phyloP scores from a whole-genome alignment of 331 rosid species.

The Malus hybrid region DNA sequence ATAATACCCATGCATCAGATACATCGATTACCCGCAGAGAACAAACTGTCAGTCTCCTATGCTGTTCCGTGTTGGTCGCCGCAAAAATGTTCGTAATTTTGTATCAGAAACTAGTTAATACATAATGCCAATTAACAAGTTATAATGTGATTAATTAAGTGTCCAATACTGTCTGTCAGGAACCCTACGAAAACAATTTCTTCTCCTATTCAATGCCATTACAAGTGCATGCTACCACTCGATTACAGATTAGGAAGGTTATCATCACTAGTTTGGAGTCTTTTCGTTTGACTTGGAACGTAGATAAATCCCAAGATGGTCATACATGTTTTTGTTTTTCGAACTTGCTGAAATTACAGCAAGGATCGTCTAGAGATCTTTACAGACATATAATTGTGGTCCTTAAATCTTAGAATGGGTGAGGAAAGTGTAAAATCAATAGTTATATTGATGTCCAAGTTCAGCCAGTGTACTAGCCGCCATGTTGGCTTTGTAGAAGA shows the following conservation, averaged over 20 bases:
- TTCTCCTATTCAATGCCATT: not conserved
- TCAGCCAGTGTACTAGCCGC: too few relatives aligned
- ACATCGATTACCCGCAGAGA: conserved; percentile 25
- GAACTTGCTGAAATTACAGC: too few relatives aligned
- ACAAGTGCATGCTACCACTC: not conserved
- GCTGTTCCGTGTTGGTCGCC: conserved; percentile 39
- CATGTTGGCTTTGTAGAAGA: too few relatives aligned
- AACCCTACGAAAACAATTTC: conserved; percentile 27
- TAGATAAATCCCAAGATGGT: not conserved
- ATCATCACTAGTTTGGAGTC: conserved; percentile 9
- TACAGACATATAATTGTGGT: too few relatives aligned
- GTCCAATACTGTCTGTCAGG: conserved; percentile 54
- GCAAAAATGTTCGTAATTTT: conserved; percentile 5
- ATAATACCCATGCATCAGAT: conserved; percentile 10
- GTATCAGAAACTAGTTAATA: not conserved
- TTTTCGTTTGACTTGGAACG: conserved; percentile 26
- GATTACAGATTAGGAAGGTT: not conserved
- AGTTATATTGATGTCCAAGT: too few relatives aligned
- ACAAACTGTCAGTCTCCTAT: conserved; percentile 34
- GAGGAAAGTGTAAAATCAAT: too few relatives aligned
- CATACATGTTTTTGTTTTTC: too few relatives aligned
- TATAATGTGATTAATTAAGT: not conserved
- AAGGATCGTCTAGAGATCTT: too few relatives aligned
- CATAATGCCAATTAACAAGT: not conserved
- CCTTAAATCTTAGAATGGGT: too few relatives aligned